Conservation (phyloP, 2,329 filamentous ascomycete species). For the Periconia sp. region DNA sequence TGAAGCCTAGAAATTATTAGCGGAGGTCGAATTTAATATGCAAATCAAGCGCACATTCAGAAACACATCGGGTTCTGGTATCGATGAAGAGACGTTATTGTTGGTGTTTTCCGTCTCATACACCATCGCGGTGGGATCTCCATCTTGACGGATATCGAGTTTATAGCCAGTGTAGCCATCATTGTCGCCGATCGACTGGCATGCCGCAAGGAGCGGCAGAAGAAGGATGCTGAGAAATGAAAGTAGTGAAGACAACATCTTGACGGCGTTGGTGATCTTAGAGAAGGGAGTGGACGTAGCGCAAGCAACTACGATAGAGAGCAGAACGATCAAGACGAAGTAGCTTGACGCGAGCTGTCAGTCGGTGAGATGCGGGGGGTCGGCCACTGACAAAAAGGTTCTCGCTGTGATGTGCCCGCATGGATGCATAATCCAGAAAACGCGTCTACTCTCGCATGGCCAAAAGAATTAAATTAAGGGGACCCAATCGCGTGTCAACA, state of each 20-base stretch:
- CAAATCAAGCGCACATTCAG: constrained; percentile 51
- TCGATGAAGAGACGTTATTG: constrained; percentile 50
- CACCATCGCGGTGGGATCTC: constrained; percentile 57
- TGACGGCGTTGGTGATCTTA: constrained; percentile 9
- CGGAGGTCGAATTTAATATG: neutral
- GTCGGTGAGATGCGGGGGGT: constrained; percentile 20
- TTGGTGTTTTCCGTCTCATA: constrained; percentile 62
- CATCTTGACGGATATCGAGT: constrained; percentile 54
- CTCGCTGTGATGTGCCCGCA: constrained; percentile 24
- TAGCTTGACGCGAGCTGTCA: constrained; percentile 26
- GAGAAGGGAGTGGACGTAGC: constrained; percentile 32
- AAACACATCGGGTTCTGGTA: constrained; percentile 62
- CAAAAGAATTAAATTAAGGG: constrained; percentile 37
- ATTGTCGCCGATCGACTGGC: constrained; percentile 39
- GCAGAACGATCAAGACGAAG: constrained; percentile 17
- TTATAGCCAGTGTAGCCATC: constrained; percentile 64
- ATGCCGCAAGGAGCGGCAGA: constrained; percentile 39
- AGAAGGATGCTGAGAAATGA: constrained; percentile 37
- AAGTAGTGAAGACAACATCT: constrained; percentile 32
- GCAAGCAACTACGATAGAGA: constrained; percentile 18
- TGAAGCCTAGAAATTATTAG: constrained; percentile 46
- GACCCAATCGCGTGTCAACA: constrained; percentile 20
- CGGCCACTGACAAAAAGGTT: constrained; percentile 12
- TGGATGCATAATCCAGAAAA: constrained; percentile 31
- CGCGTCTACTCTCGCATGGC: constrained; percentile 13